Base-by-base conservation (phyloP, 345 rosid species). In the Gossypium herbaceum region DNA sequence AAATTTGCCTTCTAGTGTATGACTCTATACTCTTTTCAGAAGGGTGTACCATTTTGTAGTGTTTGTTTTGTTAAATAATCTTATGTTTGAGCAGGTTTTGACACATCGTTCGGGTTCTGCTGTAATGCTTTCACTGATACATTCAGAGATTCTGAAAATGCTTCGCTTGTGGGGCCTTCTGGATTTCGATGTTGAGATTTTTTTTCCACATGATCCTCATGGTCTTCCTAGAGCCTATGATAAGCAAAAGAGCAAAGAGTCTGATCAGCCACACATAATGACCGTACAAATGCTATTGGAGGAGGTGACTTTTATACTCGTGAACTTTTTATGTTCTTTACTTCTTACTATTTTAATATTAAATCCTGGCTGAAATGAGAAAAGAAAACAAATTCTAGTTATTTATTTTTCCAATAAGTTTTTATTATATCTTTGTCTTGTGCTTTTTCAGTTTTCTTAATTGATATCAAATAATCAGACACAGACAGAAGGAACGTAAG, bases 71-170 rank as follows among this genome's bases (percentile, higher is more conserved):
- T 67, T 58, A 5, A 52, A 78, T 60, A 27, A 20, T 71, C 71
- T 73, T 75, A 13, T 45, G 34, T 73, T 77, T 81, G 81, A 58
- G 48, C 79, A 90, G 94, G 92, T 85, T 81, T 78, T 90, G 86
- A 85, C 87, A 2, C 89, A 84, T 77, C 88, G 89, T 71, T 79
- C 87, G 3, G 92, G 92, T 62, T 86, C 94, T 43, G 85, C 92
- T 27, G 79, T 76, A 45, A 82, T 90, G 85, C 88, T 90, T 29
- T 81, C 86, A 1, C 79, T 88, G 63, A 76, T 90, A 68, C 87
- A 85, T 81, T 84, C 92, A 16, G 92, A 88, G 82, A 79, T 85
- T 52, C 71, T 90, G 73, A 90, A 90, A 79, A 83, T 85, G 90
- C 88, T 90, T 48, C 86, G 90, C n/a, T 55, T 88, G 41, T 81